Base-by-base conservation (phyloP, 129 eudicot genomes). In the Helichrysum umbraculigerum region DNA sequence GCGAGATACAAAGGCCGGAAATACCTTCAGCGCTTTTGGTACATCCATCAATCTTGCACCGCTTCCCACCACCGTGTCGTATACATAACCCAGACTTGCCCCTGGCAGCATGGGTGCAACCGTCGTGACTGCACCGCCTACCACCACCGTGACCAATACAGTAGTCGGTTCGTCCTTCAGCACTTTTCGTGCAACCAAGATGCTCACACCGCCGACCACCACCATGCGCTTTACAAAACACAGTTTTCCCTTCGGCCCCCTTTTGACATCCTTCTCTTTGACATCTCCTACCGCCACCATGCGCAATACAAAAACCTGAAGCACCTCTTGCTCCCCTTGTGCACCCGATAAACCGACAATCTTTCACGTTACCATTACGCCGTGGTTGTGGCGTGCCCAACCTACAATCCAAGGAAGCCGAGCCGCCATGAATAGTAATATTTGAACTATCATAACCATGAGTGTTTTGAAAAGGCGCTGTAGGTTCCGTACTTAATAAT, bases 81-180 rank as follows among this genome's bases (percentile, higher is more conserved):
- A 93, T 93, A 68, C 98, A 93, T 14, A 90, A 76, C 32, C 97
- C 98, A 6, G 98, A 90, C 69, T 88, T 90, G 1, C 95, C 98
- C 68, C 98, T 82, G 3, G 98, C 90, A 57, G 98, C 98, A 28
- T 84, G 96, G 56, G 85, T 34, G 79, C 98, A 93, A 1, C 92
- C 97, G 1, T 78, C 86, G 41, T 86, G 86, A 75, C 76, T 81
- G 81, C 98, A 93, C 66, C 97, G 86, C 72, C 82, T 82, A 52
- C 98, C 98, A 4, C 98, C 98, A 4, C 98, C 98, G 52, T 93
- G 98, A 14, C 78, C 89, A 29, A 93, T 93, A 79, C 98, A 93
- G 83, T 42, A 85, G 60, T 88, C 88, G 7, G 98, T 93, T 1
- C 92, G 84, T 17, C 98, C 98, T 76, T 90, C 98, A 0, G 98